Evolutionary conservation across 1,284 basidiomycete genomes (phyloP).

Genomic region (Microbotryum violaceum): DNA sequence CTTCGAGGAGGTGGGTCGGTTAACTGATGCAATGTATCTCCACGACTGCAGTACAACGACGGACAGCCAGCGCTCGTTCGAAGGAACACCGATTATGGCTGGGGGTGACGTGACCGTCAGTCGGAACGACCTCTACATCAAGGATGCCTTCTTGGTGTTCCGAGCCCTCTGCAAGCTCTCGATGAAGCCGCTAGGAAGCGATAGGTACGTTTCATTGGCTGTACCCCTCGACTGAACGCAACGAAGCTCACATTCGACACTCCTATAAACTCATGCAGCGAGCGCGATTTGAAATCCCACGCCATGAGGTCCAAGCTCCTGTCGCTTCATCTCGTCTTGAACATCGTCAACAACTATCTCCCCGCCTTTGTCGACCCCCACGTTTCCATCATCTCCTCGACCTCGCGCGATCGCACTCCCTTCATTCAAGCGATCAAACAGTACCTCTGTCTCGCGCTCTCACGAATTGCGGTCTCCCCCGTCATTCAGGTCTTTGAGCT

Average conservation of each 20-base stretch:
- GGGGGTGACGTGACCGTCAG: slow-evolving; percentile 19
- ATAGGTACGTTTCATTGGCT: slow-evolving; percentile 56
- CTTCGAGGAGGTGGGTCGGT: too few species aligned
- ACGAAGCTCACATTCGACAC: slow-evolving; percentile 1
- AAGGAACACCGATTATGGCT: slow-evolving; percentile 22
- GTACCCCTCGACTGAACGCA: background rate
- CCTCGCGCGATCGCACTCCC: slow-evolving; percentile 71
- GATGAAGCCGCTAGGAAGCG: slow-evolving; percentile 90
- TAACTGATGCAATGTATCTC: too few species aligned
- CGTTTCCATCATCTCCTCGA: slow-evolving; percentile 79
- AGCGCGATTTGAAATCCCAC: slow-evolving; percentile 85
- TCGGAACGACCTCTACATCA: slow-evolving; percentile 53
- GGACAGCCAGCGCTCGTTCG: slow-evolving; percentile 32
- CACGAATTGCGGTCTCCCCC: slow-evolving; percentile 89
- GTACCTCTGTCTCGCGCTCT: slow-evolving; percentile 86
- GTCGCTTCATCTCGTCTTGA: slow-evolving; percentile 83
- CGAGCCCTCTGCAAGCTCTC: slow-evolving; percentile 90
- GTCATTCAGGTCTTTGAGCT: slow-evolving; percentile 97
- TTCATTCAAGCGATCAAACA: slow-evolving; percentile 90
- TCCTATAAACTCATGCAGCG: slow-evolving; percentile 47
- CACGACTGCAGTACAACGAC: slow-evolving; percentile 25
- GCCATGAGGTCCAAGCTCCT: slow-evolving; percentile 92
- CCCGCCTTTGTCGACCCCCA: slow-evolving; percentile 74
- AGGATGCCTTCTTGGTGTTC: slow-evolving; percentile 94
- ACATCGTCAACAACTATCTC: slow-evolving; percentile 87